Evolutionary conservation across 139 green algal species (phyloP).

Genomic region (Tetradesmus lagerheimii): DNA sequence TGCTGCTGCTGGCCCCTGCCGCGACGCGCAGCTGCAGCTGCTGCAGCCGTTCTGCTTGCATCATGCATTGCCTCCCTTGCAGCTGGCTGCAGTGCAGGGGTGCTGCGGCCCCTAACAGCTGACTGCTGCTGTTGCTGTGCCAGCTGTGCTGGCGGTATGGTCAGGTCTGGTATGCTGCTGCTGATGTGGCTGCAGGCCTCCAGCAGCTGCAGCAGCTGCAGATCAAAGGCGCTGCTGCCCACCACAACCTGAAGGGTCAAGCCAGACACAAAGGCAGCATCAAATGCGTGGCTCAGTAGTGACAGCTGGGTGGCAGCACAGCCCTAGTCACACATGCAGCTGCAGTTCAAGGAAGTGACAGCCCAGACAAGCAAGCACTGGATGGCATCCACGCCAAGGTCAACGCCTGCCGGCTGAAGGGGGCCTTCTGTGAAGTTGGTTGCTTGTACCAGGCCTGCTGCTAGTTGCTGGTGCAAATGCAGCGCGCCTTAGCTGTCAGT

Average conservation of each 20-base stretch:
- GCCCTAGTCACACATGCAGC: too few species aligned
- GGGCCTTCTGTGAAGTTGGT: too few species aligned
- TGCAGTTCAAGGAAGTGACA: too few species aligned
- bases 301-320: too few species aligned
- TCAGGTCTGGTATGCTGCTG: constrained; percentile 19
- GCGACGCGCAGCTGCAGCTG: neutral
- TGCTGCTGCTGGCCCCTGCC: neutral
- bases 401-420: too few species aligned
- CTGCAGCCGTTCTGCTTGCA: neutral
- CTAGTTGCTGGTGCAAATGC: too few species aligned
- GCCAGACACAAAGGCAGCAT: too few species aligned
- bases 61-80: neutral
- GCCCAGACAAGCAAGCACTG: too few species aligned
- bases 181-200: neutral
- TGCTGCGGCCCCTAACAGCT: neutral
- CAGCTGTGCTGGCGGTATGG: neutral
- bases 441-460: too few species aligned
- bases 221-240: neutral
- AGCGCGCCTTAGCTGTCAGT: too few species aligned
- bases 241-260: neutral
- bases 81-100: neutral
- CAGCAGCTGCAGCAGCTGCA: constrained; percentile 20
- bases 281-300: neutral
- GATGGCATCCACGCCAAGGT: too few species aligned
- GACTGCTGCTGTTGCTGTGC: neutral